Base-by-base conservation (phyloP, 2,329 filamentous ascomycete species). In the Tolypocladium paradoxum region DNA sequence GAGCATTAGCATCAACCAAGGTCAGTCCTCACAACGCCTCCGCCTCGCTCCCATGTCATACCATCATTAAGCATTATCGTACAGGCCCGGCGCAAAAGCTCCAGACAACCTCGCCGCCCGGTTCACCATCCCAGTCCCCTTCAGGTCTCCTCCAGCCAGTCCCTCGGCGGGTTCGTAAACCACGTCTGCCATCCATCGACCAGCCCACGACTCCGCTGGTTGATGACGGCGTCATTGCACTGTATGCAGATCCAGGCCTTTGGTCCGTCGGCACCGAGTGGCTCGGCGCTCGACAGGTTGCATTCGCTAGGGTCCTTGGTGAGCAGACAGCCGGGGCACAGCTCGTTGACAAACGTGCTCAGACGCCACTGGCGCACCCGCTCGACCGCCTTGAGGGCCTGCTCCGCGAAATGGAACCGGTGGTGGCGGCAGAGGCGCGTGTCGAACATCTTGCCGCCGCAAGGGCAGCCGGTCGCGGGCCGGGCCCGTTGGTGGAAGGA, bases 391-490 rank as follows among this genome's bases (percentile, higher is more conserved):
- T 52, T 27, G 34, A 67, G 51, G 36, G 65, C 46, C 29, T 61
- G 43, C 18, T 63, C 40, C 33, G 63, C 56, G 53, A 66, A 64
- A 33, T 60, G 50, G 7, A 66, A 50, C 0, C 72, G 65, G 55
- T 74, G 72, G 20, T 61, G 57, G 33, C 45, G 57, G 61, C 72
- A 74, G 6, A 74, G 58, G 3, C 57, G 57, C 4, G 60, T 58
- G 14, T 51, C 57, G 18, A 71, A 49, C 2, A 74, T 51, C 54
- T 72, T 73, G 33, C 55, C 48, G 4, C 57, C 66, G 57, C 72
- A 74, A 5, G 57, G 34, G 56, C 72, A 74, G 1, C 72, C 72
- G 11, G 70, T 73, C 2, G 65, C 38, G 3, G 62, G 58, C 2
- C 16, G 31, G 1, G 48, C 16, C 7, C 7, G 14, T 1, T 5